phyloP scores from a whole-genome alignment of 2,329 filamentous ascomycete genomes.

The Xylaria sp. region DNA sequence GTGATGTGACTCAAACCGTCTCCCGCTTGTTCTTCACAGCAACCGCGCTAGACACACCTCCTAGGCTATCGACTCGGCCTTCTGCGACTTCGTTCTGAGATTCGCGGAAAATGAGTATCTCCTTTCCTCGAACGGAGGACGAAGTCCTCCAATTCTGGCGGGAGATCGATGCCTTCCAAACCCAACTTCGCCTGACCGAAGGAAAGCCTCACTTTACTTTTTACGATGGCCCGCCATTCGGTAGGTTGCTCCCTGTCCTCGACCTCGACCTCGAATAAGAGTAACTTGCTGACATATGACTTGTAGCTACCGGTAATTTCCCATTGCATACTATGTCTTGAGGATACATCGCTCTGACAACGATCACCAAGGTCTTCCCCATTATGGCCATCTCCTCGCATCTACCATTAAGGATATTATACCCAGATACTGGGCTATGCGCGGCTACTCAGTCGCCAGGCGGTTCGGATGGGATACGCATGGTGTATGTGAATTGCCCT shows the following conservation, averaged over 20 bases:
- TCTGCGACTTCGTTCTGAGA: neutral
- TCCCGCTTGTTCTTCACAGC: neutral
- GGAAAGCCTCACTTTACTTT: conserved; percentile 88
- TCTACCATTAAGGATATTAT: conserved; percentile 98
- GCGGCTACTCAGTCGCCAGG: conserved; percentile 87
- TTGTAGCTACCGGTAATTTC: neutral
- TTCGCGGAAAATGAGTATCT: conserved; percentile 70
- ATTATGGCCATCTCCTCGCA: conserved; percentile 77
- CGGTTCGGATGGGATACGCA: conserved; percentile 96
- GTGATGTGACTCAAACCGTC: neutral
- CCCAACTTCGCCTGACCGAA: conserved; percentile 77
- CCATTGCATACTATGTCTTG: neutral
- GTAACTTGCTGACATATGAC: neutral
- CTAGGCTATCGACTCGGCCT: neutral
- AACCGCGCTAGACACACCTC: neutral
- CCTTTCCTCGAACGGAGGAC: conserved; percentile 92
- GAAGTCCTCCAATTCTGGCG: conserved; percentile 82
- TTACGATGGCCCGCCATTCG: conserved; percentile 85
- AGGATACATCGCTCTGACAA: neutral
- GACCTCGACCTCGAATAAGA: neutral
- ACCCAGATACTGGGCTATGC: conserved; percentile 96
- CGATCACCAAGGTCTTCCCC: conserved; percentile 52
- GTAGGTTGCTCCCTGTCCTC: conserved; percentile 48
- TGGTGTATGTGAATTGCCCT: conserved; percentile 46
- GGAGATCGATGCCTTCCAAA: conserved; percentile 88